phyloP scores from a whole-genome alignment of 2,329 filamentous ascomycete species.

The Penicillium sp. region DNA sequence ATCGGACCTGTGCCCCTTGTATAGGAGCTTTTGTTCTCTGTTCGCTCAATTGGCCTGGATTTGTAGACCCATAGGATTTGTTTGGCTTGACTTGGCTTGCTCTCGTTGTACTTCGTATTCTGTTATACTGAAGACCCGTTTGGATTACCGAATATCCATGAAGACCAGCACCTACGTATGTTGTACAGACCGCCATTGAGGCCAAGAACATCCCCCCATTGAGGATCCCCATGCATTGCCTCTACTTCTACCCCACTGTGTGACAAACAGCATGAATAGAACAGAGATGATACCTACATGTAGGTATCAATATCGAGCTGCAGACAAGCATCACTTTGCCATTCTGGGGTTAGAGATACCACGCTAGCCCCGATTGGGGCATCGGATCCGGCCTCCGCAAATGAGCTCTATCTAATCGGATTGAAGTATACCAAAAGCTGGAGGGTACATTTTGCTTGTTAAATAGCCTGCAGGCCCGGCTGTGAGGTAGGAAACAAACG shows the following conservation, averaged over 20 bases:
- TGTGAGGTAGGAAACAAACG: not conserved
- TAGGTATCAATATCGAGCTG: constrained; percentile 1
- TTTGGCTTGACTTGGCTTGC: not conserved
- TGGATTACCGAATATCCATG: not conserved
- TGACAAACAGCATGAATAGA: constrained; percentile 5
- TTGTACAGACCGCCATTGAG: not conserved
- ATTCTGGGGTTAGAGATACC: constrained; percentile 7
- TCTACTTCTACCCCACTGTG: not conserved
- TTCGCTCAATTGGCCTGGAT: not conserved
- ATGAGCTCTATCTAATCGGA: constrained; percentile 17
- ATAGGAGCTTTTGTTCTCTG: constrained; percentile 7
- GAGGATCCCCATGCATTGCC: not conserved
- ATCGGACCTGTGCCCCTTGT: constrained; percentile 5
- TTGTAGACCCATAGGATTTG: not conserved
- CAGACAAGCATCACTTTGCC: constrained; percentile 24
- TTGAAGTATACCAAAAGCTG: not conserved
- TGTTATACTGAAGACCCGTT: not conserved
- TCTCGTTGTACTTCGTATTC: not conserved
- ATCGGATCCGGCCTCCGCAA: constrained; percentile 56
- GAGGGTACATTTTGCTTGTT: constrained; percentile 1
- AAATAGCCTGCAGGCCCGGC: constrained; percentile 9
- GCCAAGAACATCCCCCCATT: not conserved
- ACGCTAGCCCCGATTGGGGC: constrained; percentile 54
- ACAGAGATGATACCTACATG: not conserved
- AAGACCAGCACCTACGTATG: not conserved